Base-by-base conservation (phyloP, 257 asterid genomes). In the Thymus quinquecostatus region DNA sequence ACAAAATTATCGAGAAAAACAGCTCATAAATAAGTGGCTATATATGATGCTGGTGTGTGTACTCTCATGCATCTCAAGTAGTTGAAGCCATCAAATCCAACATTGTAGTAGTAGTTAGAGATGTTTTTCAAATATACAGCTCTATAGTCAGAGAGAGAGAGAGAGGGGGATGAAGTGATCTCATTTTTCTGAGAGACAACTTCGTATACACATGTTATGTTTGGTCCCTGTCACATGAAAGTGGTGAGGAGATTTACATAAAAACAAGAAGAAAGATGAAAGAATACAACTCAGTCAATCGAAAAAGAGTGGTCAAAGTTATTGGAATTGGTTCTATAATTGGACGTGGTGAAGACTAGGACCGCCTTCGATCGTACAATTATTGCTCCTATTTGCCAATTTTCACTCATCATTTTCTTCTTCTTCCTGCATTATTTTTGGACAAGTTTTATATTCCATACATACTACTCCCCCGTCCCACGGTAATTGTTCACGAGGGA, bases 161-260 rank as follows among this genome's bases (percentile, higher is more conserved):
- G 7, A 27, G 10, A 50, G 12, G 41, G 65, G 14, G 47, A 11
- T 41, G 47, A 62, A 45, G 49, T 40, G 78, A 59, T 33, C 64
- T 12, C 59, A 6, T 43, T 43, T 44, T 61, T 60, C 83, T 60
- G 75, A 70, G 61, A 43, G 57, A 47, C 49, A 67, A 65, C 58
- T 70, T 75, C 21, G 75, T 66, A 70, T 68, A 55, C 83, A 79
- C 83, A 79, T 79, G 83, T 66, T 63, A 68, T 80, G 84, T 76
- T 80, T 72, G 44, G 78, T 68, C 79, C 60, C 71, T 57, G 47
- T 80, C 81, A 71, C n/a, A 0, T 1, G 76, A 45, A 60, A 64
- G 8, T 30, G 30, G 58, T 6, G 47, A 11, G 10, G 3, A 44
- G 41, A 40, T 30, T 2, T 3, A 38, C 44, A 43, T 43, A 7